A percentile compares a stretch with the other conserved stretches of the same genome.
Conservation (phyloP, 805 yeast species). For the Yueomyces sinensis region DNA sequence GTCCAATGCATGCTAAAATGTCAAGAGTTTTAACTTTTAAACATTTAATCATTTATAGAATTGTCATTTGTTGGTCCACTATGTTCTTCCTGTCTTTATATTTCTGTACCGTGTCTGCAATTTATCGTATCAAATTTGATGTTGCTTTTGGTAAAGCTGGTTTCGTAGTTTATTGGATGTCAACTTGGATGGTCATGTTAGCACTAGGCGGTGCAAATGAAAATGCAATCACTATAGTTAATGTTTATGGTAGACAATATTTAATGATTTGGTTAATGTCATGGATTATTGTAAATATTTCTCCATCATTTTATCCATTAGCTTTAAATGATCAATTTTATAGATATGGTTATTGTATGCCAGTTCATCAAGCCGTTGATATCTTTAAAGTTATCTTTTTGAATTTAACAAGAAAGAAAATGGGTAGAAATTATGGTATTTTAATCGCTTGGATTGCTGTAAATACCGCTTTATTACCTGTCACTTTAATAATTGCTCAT, state of each 20-base stretch:
- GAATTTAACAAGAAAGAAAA: constrained; percentile 38
- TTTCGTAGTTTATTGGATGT: constrained; percentile 63
- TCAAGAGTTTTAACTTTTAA: constrained; percentile 30
- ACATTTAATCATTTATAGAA: constrained; percentile 40
- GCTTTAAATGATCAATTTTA: constrained; percentile 42
- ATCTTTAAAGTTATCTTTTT: constrained; percentile 46
- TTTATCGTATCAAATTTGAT: constrained; percentile 52
- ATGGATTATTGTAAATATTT: constrained; percentile 55
- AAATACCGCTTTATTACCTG: constrained; percentile 31
- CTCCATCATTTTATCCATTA: constrained; percentile 58
- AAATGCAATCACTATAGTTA: constrained; percentile 38
- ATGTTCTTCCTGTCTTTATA: constrained; percentile 46
- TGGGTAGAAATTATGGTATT: constrained; percentile 52
- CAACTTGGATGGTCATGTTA: constrained; percentile 52
- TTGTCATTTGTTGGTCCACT: constrained; percentile 33
- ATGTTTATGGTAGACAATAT: constrained; percentile 46
- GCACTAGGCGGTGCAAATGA: constrained; percentile 73
- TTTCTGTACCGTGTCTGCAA: constrained; percentile 47
- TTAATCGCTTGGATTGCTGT: constrained; percentile 47
- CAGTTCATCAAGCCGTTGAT: constrained; percentile 54
- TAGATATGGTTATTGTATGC: constrained; percentile 54
- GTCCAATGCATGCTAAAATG: constrained; percentile 38
- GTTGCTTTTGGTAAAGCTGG: constrained; percentile 54
- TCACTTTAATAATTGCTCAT: constrained; percentile 6
- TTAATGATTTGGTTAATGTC: constrained; percentile 60